Conservation (phyloP, 495 filamentous ascomycete species). For the Daldinia loculata region DNA sequence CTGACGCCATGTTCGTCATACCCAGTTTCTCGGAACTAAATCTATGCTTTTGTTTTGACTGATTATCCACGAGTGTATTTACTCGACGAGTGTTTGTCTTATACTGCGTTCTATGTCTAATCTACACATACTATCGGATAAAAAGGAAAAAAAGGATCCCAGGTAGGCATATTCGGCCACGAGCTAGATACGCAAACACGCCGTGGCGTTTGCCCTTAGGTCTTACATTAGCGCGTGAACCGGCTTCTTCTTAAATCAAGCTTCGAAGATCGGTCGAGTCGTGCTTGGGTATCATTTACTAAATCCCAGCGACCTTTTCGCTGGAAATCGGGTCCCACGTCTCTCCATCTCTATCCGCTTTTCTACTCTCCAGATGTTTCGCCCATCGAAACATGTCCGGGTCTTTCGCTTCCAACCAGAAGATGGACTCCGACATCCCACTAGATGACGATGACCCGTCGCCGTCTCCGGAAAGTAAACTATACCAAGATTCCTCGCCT, state of each 20-base stretch:
- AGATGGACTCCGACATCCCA: conserved; percentile 21
- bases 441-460: conserved; percentile 32
- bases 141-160: conserved; percentile 10
- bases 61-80: neutral
- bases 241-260: conserved; percentile 37
- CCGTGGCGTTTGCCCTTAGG: conserved; percentile 32
- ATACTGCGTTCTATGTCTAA: neutral
- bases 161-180: conserved; percentile 31
- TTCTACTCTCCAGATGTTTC: neutral
- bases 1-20: neutral
- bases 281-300: conserved; percentile 28
- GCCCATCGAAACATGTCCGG: conserved; percentile 20
- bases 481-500: conserved; percentile 4
- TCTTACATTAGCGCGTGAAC: conserved; percentile 41
- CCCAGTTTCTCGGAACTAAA: neutral
- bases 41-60: neutral
- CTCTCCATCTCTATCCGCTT: conserved; percentile 2
- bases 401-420: conserved; percentile 23
- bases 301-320: conserved; percentile 34
- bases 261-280: conserved; percentile 20
- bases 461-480: conserved; percentile 14
- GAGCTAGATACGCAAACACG: conserved; percentile 32
- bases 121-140: conserved; percentile 5
- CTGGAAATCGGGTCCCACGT: conserved; percentile 15
- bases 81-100: neutral